Base-by-base conservation (phyloP, 768 basidiomycete genomes). In the Russula abietina region DNA sequence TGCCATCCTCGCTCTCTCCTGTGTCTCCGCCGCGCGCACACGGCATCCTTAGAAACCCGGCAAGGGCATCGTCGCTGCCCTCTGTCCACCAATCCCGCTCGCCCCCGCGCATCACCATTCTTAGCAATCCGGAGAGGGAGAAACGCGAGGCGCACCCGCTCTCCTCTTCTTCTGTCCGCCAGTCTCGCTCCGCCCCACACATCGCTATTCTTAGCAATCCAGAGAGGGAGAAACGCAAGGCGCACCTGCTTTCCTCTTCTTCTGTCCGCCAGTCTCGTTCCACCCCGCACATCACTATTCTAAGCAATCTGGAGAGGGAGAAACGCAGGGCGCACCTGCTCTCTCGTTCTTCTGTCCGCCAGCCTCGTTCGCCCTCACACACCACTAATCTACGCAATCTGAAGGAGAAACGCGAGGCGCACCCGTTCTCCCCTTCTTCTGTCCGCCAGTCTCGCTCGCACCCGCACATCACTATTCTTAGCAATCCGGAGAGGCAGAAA, bases 171-270 rank as follows among this genome's bases (percentile, higher is more conserved):
- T 30, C 54, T 11, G 28, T 32, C 14, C 45, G 19, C 33, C 43
- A 48, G 26, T n/a, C 43, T n/a, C 43, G n/a, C 22, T 45, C 19
- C 3, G 22, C 51, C 1, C 48, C 38, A 11, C 48, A 17, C 10
- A 26, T 60, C 43, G 53, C 51, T 2, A 60, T 60, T 19, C 26
- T 59, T 10, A 59, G 9, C 48, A 39, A 59, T 33, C 56, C 22
- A 14, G 59, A 39, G 14, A 54, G 33, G 24, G 17, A 41, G 16
- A 41, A 41, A 41, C 41, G 33, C 4, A 11, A 36, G 33, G 33
- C 33, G 33, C 33, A 36, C 10, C 33, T 11, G 6, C 30, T 30
- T 7, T 30, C 30, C 30, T 7, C 30, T 30, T 7, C 30, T 2
- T 30, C 54, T 11, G 28, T 32, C 14, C 45, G 19, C 33, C 43